Conservation (phyloP, 2,329 filamentous ascomycete genomes). For the Zymoseptoria ardabiliae region DNA sequence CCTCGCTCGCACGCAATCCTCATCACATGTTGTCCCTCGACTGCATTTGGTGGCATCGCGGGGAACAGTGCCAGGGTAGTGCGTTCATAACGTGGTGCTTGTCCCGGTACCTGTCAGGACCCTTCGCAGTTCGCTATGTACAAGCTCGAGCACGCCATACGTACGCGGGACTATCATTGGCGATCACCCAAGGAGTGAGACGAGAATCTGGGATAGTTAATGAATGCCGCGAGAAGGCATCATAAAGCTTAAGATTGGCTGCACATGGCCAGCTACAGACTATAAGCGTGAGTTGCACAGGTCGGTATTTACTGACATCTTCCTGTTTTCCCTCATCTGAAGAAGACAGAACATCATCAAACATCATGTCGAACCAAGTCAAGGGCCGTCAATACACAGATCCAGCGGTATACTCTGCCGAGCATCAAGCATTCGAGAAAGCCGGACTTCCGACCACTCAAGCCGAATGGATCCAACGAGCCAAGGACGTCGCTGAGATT, state of each 20-base stretch:
- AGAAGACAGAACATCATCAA: neutral
- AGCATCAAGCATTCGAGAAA: constrained; percentile 19
- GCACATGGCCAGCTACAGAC: neutral
- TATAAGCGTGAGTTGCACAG: neutral
- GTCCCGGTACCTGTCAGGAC: neutral
- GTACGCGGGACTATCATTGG: neutral
- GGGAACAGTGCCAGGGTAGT: neutral
- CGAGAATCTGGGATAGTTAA: neutral
- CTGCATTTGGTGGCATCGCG: neutral
- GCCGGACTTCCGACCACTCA: constrained; percentile 33
- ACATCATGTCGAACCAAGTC: constrained; percentile 7
- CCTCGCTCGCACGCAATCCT: neutral
- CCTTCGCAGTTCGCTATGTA: neutral
- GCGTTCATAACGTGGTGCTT: neutral
- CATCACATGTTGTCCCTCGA: neutral
- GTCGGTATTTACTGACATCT: neutral
- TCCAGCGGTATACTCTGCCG: constrained; percentile 19
- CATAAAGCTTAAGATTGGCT: neutral
- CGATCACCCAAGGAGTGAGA: neutral
- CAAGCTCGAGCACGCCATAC: neutral
- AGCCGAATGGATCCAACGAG: constrained; percentile 42
- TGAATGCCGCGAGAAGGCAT: neutral
- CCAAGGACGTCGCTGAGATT: constrained; percentile 44
- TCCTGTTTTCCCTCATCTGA: neutral
- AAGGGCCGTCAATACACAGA: constrained; percentile 20